A percentile compares a stretch with the other conserved stretches of the same genome.
phyloP scores from a whole-genome alignment of 805 yeast genomes.

The Starmerella floris region DNA sequence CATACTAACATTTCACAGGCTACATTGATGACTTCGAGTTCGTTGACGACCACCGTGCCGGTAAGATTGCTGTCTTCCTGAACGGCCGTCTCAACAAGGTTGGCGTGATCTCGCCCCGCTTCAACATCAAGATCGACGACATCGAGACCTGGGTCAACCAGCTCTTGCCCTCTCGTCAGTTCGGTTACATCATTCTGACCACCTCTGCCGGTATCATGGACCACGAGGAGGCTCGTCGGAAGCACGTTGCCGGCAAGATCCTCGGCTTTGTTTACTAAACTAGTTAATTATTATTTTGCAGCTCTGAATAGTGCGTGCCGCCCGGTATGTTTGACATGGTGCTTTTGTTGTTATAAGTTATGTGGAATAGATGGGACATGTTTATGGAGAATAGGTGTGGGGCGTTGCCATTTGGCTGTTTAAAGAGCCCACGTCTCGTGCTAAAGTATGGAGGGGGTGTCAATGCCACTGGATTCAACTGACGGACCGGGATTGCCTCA shows the following conservation, averaged over 20 bases:
- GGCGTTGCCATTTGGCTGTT: too few species aligned
- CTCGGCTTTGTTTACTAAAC: slow-evolving; percentile 90
- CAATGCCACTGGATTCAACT: too few species aligned
- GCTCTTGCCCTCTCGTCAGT: slow-evolving; percentile 98
- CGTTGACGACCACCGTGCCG: slow-evolving; percentile 98
- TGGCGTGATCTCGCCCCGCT: slow-evolving; percentile 98
- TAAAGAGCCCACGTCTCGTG: background rate
- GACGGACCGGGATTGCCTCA: too few species aligned
- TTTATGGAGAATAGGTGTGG: too few species aligned
- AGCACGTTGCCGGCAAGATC: slow-evolving; percentile 98
- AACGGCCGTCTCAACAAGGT: slow-evolving; percentile 98
- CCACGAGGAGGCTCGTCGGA: slow-evolving; percentile 99
- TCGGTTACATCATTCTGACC: slow-evolving; percentile 94
- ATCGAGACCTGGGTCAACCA: slow-evolving; percentile 98
- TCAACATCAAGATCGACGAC: slow-evolving; percentile 89
- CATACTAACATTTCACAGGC: slow-evolving; percentile 28
- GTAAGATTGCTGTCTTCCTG: slow-evolving; percentile 90
- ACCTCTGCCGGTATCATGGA: slow-evolving; percentile 99
- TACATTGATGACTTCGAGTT: slow-evolving; percentile 98
- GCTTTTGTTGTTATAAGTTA: too few species aligned
- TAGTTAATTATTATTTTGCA: too few species aligned
- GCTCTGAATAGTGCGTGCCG: too few species aligned
- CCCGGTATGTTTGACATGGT: too few species aligned
- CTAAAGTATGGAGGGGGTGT: too few species aligned
- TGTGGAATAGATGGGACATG: too few species aligned